A percentile compares a stretch with the other conserved stretches of the same genome.
phyloP scores from a whole-genome alignment of 768 basidiomycete species.

The Trametes elegans region DNA sequence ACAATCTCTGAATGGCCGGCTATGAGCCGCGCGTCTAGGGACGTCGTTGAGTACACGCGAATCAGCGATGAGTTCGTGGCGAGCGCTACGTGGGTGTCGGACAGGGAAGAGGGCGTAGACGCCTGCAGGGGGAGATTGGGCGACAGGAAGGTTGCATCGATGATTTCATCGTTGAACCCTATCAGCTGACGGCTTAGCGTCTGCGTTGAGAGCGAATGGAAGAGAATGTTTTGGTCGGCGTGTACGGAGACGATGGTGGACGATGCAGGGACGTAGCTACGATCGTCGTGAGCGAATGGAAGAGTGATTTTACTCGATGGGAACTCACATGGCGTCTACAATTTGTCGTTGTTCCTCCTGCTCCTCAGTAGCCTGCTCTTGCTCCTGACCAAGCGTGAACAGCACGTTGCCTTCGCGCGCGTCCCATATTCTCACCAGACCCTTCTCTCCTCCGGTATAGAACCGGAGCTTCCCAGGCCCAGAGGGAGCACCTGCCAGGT shows the following conservation, averaged over 20 bases:
- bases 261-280: conserved; percentile 65
- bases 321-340: conserved; percentile 72
- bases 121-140: conserved; percentile 30
- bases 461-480: conserved; percentile 51
- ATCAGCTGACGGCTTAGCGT: conserved; percentile 77
- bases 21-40: conserved; percentile 81
- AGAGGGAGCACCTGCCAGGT: conserved; percentile 43
- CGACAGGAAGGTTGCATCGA: conserved; percentile 79
- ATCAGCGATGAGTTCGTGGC: conserved; percentile 98
- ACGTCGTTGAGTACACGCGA: conserved; percentile 76
- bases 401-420: conserved; percentile 60
- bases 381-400: conserved; percentile 54
- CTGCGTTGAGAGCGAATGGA: conserved; percentile 73
- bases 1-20: conserved; percentile 92
- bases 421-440: conserved; percentile 84
- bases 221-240: conserved; percentile 96
- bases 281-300: neutral
- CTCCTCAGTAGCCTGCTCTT: conserved; percentile 44
- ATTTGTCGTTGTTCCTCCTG: conserved; percentile 87
- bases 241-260: conserved; percentile 79
- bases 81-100: conserved; percentile 79
- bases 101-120: conserved; percentile 22
- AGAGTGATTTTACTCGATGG: neutral
- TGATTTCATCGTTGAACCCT: conserved; percentile 98
- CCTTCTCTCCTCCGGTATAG: conserved; percentile 92